Base-by-base conservation (phyloP, 768 basidiomycete genomes). In the Jaapia argillacea region DNA sequence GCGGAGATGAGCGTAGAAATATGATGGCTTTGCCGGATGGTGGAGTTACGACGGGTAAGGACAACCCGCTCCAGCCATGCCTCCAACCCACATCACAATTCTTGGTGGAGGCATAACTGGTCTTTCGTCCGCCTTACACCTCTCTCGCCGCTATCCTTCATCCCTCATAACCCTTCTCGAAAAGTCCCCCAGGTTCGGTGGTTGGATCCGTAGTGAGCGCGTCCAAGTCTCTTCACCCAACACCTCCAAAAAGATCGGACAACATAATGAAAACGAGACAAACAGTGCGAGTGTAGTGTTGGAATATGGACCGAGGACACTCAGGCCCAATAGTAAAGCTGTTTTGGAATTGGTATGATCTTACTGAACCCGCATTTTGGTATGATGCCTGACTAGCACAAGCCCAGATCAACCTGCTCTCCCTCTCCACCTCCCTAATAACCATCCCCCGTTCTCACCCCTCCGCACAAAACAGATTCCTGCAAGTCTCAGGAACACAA, bases 291-390 rank as follows among this genome's bases (percentile, higher is more conserved):
- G 57, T 3, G 70, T 91, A 6, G 56, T 87, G 3, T 65, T 97
- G 4, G 94, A 99, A 65, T 71, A 75, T 20, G 94, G 94, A 1
- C 92, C 94, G 21, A 68, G 93, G 31, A 93, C 88, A 13, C 65
- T 99, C 24, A 63, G 92, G 27, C 89, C 93, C 0, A 79, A 79
- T 41, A 75, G 85, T 4, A 74, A 72, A 45, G 64, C 81, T 3
- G 70, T 91, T 24, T 64, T 97, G 10, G 85, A 91, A 54, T 58
- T 97, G 64, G 94, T 91, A 55, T 59, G 82, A 64, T 44, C 23
- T 48, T 28, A n/a, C 36, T 18, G 33, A 36, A 35, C 44, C 51
- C 27, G 51, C 50, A 36, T 18, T 38, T 46, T 24, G 5, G 22
- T 43, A 45, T 6, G 7, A 21, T 18, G 36, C 18, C 27, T 40